These are phyloP conservation scores for Neurospora crassa DNA, from an alignment of 2,329 filamentous ascomycete genomes.

Conservation along the genomic window DNA sequence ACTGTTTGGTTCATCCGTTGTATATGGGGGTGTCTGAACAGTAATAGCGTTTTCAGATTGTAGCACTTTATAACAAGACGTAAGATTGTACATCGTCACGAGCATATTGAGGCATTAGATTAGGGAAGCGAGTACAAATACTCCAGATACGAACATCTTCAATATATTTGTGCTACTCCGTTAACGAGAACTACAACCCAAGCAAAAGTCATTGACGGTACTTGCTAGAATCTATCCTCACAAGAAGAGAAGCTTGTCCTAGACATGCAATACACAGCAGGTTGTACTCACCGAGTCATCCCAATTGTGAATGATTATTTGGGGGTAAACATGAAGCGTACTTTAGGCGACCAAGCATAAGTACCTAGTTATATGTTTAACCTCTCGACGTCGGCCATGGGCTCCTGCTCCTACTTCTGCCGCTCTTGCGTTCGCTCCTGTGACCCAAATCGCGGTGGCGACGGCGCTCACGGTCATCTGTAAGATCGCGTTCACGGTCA, in stretches of 20 bases:
- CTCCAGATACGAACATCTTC: not conserved
- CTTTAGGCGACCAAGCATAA: not conserved
- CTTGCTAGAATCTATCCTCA: not conserved
- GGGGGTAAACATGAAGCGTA: not conserved
- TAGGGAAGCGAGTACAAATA: not conserved
- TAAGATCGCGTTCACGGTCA: constrained; percentile 21
- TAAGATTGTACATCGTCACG: not conserved
- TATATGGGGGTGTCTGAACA: not conserved
- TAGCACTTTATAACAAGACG: not conserved
- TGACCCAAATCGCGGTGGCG: constrained; percentile 4
- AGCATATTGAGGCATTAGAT: not conserved
- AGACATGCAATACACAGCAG: not conserved
- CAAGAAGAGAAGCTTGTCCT: not conserved
- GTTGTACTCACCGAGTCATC: not conserved
- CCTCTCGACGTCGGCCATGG: constrained; percentile 21
- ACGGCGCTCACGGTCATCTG: constrained; percentile 14
- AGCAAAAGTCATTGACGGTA: not conserved
- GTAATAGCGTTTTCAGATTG: not conserved
- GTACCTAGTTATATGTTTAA: not conserved
- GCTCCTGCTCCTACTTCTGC: constrained; percentile 29
- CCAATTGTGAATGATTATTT: not conserved
- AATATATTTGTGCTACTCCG: not conserved
- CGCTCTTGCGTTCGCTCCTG: constrained; percentile 6
- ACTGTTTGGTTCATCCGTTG: no score
- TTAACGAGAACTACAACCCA: not conserved